Evolutionary conservation across 805 yeast genomes (phyloP).

Genomic region (Scheffersomyces spartinae): DNA sequence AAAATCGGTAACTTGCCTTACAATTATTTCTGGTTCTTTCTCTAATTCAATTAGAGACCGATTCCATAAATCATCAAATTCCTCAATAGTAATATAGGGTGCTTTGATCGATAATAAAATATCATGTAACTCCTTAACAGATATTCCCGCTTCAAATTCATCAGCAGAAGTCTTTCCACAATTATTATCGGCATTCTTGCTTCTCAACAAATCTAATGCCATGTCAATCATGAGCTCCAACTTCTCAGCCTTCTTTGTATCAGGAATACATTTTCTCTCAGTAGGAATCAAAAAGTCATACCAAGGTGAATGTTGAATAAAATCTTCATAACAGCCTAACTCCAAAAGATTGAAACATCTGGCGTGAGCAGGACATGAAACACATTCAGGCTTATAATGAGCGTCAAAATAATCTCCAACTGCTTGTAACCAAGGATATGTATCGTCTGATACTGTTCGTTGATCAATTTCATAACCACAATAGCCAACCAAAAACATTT

Average conservation of each 20-base stretch:
- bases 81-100: conserved; percentile 41
- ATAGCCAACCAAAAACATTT: conserved; percentile 53
- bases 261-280: conserved; percentile 59
- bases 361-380: conserved; percentile 74
- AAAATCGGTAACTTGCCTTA: conserved; percentile 55
- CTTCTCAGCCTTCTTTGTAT: conserved; percentile 58
- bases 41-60: conserved; percentile 51
- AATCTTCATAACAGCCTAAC: conserved; percentile 64
- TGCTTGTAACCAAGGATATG: conserved; percentile 16
- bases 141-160: conserved; percentile 39
- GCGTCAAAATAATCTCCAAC: conserved; percentile 36
- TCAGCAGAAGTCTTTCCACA: conserved; percentile 41
- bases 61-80: conserved; percentile 67
- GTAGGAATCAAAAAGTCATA: conserved; percentile 45
- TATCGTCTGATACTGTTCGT: conserved; percentile 25
- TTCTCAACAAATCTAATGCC: conserved; percentile 53
- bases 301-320: conserved; percentile 39
- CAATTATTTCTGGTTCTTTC: conserved; percentile 57
- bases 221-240: conserved; percentile 54
- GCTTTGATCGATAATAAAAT: conserved; percentile 36
- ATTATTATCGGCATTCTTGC: conserved; percentile 50
- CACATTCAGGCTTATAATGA: conserved; percentile 48
- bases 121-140: conserved; percentile 38
- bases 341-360: conserved; percentile 52
- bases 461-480: conserved; percentile 53